A percentile compares a stretch with the other conserved stretches of the same genome.
Evolutionary conservation across 805 yeast species (phyloP).

Genomic region (Teunomyces funiuensis): DNA sequence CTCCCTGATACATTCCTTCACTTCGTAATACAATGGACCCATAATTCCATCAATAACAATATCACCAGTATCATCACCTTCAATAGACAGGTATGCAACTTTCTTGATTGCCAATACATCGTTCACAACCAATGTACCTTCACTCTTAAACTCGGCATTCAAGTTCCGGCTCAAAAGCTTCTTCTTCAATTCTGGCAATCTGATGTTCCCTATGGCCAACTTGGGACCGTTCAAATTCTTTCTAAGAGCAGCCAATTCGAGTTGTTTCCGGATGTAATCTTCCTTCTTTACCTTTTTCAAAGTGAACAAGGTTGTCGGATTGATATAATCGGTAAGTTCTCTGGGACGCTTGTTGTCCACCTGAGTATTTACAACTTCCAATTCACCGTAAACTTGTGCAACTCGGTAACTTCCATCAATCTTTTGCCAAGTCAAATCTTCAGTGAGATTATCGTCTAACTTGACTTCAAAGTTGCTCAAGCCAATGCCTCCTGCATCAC

Average conservation of each 20-base stretch:
- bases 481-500: slow-evolving; percentile 26
- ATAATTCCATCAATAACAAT: slow-evolving; percentile 83
- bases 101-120: slow-evolving; percentile 74
- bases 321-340: slow-evolving; percentile 26
- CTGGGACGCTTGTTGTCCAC: slow-evolving; percentile 17
- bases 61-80: slow-evolving; percentile 66
- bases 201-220: slow-evolving; percentile 84
- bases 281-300: slow-evolving; percentile 24
- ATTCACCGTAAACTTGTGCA: slow-evolving; percentile 76
- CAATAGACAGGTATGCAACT: slow-evolving; percentile 40
- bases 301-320: slow-evolving; percentile 31
- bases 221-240: slow-evolving; percentile 27
- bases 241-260: slow-evolving; percentile 5
- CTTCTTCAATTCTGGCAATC: slow-evolving; percentile 75
- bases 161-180: slow-evolving; percentile 58
- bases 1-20: slow-evolving; percentile 66
- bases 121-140: slow-evolving; percentile 87
- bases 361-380: slow-evolving; percentile 35
- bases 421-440: slow-evolving; percentile 76
- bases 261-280: slow-evolving; percentile 14
- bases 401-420: slow-evolving; percentile 78
- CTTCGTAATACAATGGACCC: slow-evolving; percentile 72
- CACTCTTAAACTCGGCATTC: slow-evolving; percentile 86
- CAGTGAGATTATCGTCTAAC: slow-evolving; percentile 62
- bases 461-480: slow-evolving; percentile 55